phyloP scores from a whole-genome alignment of 257 asterid genomes.

The Lavandula angustifolia region DNA sequence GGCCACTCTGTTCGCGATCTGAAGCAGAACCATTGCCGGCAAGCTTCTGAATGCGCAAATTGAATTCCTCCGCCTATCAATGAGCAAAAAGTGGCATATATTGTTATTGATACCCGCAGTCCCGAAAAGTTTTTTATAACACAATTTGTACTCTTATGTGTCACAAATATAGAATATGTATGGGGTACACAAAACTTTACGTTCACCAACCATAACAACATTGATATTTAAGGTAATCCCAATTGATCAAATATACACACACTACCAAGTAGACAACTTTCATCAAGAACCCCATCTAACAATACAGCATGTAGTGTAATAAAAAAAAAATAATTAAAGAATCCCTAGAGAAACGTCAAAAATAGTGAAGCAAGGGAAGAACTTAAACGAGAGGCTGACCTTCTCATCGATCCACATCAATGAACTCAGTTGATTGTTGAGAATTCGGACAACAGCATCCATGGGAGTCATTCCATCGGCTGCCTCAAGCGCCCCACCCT shows the following conservation, averaged over 20 bases:
- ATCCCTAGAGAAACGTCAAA: neutral
- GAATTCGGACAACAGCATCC: slow-evolving; percentile 81
- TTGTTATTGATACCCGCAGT: no score
- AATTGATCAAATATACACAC: no score
- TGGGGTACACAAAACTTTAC: neutral
- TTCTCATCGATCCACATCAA: slow-evolving; percentile 95
- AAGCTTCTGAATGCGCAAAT: slow-evolving; percentile 78
- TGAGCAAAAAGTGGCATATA: slow-evolving; percentile 12
- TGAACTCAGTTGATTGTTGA: slow-evolving; percentile 91
- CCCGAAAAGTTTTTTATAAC: no score
- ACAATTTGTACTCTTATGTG: no score
- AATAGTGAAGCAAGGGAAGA: slow-evolving; percentile 22
- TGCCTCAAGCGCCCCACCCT: slow-evolving; percentile 94
- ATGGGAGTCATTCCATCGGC: slow-evolving; percentile 77
- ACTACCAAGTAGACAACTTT: neutral
- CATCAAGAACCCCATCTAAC: neutral
- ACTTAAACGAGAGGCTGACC: slow-evolving; percentile 45
- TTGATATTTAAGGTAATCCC: neutral
- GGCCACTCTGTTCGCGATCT: slow-evolving; percentile 47
- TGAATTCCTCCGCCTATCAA: slow-evolving; percentile 78
- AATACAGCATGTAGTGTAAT: neutral
- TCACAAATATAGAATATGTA: no score
- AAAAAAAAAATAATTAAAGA: no score
- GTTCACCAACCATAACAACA: neutral
- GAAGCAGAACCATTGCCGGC: slow-evolving; percentile 70